These are phyloP conservation scores for Penicillium arizonense DNA, from an alignment of 495 filamentous ascomycete species.

Conservation along the genomic window DNA sequence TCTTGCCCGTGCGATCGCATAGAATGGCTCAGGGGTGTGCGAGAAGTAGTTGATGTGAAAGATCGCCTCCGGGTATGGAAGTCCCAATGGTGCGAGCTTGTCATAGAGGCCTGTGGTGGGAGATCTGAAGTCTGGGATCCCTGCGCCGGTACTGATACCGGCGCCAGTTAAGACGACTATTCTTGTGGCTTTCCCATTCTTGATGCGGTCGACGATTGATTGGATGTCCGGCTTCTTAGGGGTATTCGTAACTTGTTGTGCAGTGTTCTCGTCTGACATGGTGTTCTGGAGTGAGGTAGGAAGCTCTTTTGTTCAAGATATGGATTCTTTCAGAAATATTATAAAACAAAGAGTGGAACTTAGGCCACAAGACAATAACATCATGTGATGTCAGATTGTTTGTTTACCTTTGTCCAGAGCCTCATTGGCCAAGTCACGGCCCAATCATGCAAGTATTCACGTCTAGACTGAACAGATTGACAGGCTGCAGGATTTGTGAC, in stretches of 20 bases:
- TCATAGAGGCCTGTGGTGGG: conserved; percentile 76
- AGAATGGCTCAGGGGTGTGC: conserved; percentile 78
- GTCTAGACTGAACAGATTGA: no score
- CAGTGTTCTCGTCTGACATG: not conserved
- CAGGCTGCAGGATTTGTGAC: no score
- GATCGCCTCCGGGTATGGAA: conserved; percentile 68
- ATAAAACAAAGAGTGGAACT: no score
- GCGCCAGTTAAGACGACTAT: conserved; percentile 29
- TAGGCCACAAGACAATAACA: not conserved
- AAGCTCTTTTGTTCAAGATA: no score
- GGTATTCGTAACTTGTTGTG: not conserved
- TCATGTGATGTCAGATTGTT: conserved; percentile 1
- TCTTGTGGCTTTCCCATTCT: conserved; percentile 11
- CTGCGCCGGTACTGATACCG: conserved; percentile 55
- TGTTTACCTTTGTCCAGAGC: not conserved
- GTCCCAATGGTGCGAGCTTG: conserved; percentile 72
- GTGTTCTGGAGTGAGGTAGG: no score
- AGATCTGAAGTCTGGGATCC: conserved; percentile 77
- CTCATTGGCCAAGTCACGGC: not conserved
- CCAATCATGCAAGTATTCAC: no score
- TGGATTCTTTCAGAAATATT: no score
- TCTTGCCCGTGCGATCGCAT: conserved; percentile 76
- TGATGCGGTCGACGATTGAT: conserved; percentile 17
- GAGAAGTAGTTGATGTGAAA: conserved; percentile 84
- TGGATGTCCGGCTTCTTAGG: conserved; percentile 3